These are phyloP conservation scores for Leptographium wingfieldii DNA, from an alignment of 2,329 filamentous ascomycete species.

Conservation along the genomic window DNA sequence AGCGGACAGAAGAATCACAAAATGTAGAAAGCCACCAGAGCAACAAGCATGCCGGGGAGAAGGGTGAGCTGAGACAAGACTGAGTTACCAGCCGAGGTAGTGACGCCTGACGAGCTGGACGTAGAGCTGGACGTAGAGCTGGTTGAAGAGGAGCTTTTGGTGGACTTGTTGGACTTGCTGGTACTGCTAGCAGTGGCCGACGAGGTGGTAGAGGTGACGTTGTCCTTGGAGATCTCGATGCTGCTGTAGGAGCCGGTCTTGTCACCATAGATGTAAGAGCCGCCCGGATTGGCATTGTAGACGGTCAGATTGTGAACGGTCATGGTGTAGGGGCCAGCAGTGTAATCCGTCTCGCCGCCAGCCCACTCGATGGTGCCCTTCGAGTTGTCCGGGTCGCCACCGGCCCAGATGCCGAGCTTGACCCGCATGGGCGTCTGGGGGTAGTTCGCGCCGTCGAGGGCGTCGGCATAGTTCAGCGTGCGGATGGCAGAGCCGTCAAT, in stretches of 20 bases:
- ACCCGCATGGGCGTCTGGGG: slow-evolving; percentile 46
- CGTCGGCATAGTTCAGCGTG: slow-evolving; percentile 33
- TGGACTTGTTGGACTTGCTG: neutral
- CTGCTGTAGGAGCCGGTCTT: slow-evolving; percentile 5
- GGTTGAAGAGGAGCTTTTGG: neutral
- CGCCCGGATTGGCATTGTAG: slow-evolving; percentile 6
- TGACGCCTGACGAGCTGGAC: neutral
- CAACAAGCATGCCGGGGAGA: neutral
- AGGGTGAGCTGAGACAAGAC: neutral
- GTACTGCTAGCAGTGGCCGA: neutral
- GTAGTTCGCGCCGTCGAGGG: slow-evolving; percentile 31
- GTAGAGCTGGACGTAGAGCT: neutral
- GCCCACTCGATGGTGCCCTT: slow-evolving; percentile 10
- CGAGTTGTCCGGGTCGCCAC: slow-evolving; percentile 12
- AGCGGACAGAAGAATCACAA: neutral
- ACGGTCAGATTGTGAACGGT: slow-evolving; percentile 8
- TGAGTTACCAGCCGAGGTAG: neutral
- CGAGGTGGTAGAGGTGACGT: neutral
- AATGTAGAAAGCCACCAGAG: neutral
- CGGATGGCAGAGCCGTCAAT: slow-evolving; percentile 44
- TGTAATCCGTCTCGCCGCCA: slow-evolving; percentile 9
- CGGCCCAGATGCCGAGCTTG: slow-evolving; percentile 32
- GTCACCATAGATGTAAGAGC: slow-evolving; percentile 7
- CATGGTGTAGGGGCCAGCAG: slow-evolving; percentile 7
- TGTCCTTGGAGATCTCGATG: neutral